Percentiles rank a stretch among this genome's conserved stretches.
Evolutionary conservation across 768 basidiomycete genomes (phyloP).

Genomic region (Suillus clintonianus): DNA sequence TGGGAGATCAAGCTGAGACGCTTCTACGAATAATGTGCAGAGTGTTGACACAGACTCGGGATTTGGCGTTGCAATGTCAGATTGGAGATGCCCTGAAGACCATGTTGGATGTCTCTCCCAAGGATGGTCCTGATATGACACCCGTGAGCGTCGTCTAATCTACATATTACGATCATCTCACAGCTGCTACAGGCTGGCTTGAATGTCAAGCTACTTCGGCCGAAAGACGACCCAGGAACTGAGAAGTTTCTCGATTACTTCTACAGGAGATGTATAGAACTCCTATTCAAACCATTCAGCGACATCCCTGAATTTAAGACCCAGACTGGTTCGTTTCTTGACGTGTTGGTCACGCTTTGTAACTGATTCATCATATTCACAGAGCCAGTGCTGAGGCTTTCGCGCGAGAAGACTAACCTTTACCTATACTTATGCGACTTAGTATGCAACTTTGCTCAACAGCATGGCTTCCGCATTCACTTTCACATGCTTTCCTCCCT

Average conservation of each 20-base stretch:
- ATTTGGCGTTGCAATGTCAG: conserved; percentile 87
- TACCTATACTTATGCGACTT: conserved; percentile 90
- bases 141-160: conserved; percentile 27
- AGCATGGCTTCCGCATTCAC: conserved; percentile 91
- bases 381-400: conserved; percentile 58
- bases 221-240: conserved; percentile 80
- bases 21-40: conserved; percentile 74
- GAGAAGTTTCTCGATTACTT: conserved; percentile 94
- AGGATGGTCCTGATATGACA: conserved; percentile 37
- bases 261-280: conserved; percentile 80
- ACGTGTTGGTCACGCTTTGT: background rate
- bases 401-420: conserved; percentile 79
- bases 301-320: conserved; percentile 71
- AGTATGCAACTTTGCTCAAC: conserved; percentile 81
- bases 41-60: conserved; percentile 76
- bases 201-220: conserved; percentile 50
- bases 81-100: conserved; percentile 85
- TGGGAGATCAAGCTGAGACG: conserved; percentile 68
- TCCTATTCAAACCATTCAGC: conserved; percentile 78
- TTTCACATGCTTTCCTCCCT: conserved; percentile 85
- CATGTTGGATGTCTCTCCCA: conserved; percentile 75
- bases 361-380: conserved; percentile 9
- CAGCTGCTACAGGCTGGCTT: conserved; percentile 25
- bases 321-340: conserved; percentile 38
- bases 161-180: conserved; percentile 6